Percentiles rank a stretch among this genome's conserved stretches.
These are phyloP conservation scores for Lycium barbarum DNA, from an alignment of 257 asterid genomes.

Conservation along the genomic window DNA sequence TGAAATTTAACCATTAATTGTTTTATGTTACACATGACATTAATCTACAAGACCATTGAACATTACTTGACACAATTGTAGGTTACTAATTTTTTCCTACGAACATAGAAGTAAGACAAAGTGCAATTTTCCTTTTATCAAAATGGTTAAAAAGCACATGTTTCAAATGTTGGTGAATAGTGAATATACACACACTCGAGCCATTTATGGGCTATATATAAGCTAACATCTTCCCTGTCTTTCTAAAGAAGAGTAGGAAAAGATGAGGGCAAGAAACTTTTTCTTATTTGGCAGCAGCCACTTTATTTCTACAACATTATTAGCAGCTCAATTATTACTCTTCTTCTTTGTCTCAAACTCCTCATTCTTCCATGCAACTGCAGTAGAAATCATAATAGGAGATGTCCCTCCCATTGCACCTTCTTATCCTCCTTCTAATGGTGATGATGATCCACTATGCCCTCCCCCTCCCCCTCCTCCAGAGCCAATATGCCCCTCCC, in stretches of 20 bases:
- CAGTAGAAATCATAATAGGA: constrained; percentile 42
- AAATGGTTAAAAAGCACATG: neutral
- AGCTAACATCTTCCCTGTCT: neutral
- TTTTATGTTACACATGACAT: no score
- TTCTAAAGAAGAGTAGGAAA: constrained; percentile 33
- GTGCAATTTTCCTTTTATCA: neutral
- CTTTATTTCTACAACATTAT: neutral
- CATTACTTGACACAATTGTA: no score
- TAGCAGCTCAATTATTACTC: constrained; percentile 18
- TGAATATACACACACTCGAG: neutral
- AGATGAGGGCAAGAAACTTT: neutral
- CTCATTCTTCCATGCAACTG: constrained; percentile 29
- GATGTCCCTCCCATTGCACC: constrained; percentile 33
- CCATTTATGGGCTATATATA: neutral
- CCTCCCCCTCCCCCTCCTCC: neutral
- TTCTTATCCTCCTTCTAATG: constrained; percentile 21
- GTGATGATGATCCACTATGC: neutral
- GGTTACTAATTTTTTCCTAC: no score
- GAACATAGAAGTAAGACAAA: no score
- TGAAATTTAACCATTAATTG: no score
- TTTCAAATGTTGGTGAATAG: neutral
- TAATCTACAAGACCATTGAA: no score
- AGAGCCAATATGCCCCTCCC: neutral
- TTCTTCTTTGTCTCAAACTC: constrained; percentile 36
- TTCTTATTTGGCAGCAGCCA: neutral